These are phyloP conservation scores for Candida jianshihensis DNA, from an alignment of 805 yeast species.

Conservation along the genomic window DNA sequence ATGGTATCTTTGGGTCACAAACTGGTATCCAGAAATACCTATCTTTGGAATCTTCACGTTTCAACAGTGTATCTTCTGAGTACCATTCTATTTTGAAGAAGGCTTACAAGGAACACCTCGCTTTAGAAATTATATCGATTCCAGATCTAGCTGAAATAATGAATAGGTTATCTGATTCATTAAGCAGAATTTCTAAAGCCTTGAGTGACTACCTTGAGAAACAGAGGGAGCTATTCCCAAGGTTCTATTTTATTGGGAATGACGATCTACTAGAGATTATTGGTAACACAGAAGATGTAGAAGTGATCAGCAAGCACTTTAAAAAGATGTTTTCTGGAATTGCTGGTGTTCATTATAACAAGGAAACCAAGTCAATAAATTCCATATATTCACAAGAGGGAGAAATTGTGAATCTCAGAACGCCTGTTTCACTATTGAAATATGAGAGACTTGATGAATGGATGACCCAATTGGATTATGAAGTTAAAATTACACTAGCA, in stretches of 20 bases:
- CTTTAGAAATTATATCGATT: constrained; percentile 47
- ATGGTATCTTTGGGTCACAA: constrained; percentile 63
- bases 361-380: constrained; percentile 26
- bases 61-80: constrained; percentile 56
- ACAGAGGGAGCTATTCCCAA: constrained; percentile 70
- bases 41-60: constrained; percentile 65
- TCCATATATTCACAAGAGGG: constrained; percentile 60
- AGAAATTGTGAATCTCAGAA: constrained; percentile 41
- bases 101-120: constrained; percentile 40
- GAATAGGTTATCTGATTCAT: constrained; percentile 45
- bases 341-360: constrained; percentile 31
- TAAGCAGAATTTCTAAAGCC: constrained; percentile 54
- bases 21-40: constrained; percentile 54
- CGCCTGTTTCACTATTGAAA: constrained; percentile 37
- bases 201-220: constrained; percentile 72
- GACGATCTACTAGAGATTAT: constrained; percentile 81
- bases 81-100: constrained; percentile 44
- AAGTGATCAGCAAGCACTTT: constrained; percentile 48
- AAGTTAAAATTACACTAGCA: constrained; percentile 44
- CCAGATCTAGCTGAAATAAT: constrained; percentile 42
- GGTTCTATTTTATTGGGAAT: constrained; percentile 85
- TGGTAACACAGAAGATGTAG: constrained; percentile 50
- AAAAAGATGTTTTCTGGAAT: constrained; percentile 70
- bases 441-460: constrained; percentile 48
- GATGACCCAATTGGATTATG: constrained; percentile 52